Evolutionary conservation across 202 grass and related monocot genomes (phyloP), one percentile per base, ranked within the genome.

Genomic region (Sporobolus alterniflorus): DNA sequence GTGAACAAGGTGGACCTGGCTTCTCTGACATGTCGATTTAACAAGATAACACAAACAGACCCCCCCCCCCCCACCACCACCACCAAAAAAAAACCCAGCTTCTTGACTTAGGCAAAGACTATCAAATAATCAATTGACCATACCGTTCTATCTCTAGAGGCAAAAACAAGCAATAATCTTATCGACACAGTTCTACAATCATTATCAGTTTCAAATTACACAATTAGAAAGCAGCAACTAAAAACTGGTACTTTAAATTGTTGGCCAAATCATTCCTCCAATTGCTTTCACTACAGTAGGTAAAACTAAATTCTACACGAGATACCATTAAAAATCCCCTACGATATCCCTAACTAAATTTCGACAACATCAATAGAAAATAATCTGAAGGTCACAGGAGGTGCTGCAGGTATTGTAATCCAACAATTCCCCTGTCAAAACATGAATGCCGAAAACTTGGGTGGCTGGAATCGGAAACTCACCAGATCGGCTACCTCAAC

Each of bases 401-500:
- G 24, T 56, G 7, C 15, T 30, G 25, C 25, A 0, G 9, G 8
- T 20, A 71, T 30, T 71, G 16, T 11, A 32, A 50, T 71, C 14
- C 14, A 69, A 44, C 21, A 72, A 85, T 49, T 31, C 61, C 65
- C 13, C 16, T 54, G 46, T 4, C 12, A 7, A 63, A 78, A 40
- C 29, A 28, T 34, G 0, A 43, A 75, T 42, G 50, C 6, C 3
- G 22, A 41, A 30, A 64, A 24, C 71, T 9, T 62, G 39, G 3
- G 18, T 1, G n/a, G 25, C 2, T 47, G 4, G 62, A 59, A 86
- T 8, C 48, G n/a, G 33, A 47, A 73, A 78, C 87, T 88, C 74
- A 97, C 89, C 86, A 97, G 42, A 70, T 90, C 83, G 48, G 92
- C 32, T 34, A 82, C 92, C 48, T 74, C 43, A 47, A 87, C 43